Percentiles rank a stretch among this genome's conserved stretches.
These are phyloP conservation scores for Begonia fuchsioides DNA, from an alignment of 306 rosid genomes.

Conservation along the genomic window DNA sequence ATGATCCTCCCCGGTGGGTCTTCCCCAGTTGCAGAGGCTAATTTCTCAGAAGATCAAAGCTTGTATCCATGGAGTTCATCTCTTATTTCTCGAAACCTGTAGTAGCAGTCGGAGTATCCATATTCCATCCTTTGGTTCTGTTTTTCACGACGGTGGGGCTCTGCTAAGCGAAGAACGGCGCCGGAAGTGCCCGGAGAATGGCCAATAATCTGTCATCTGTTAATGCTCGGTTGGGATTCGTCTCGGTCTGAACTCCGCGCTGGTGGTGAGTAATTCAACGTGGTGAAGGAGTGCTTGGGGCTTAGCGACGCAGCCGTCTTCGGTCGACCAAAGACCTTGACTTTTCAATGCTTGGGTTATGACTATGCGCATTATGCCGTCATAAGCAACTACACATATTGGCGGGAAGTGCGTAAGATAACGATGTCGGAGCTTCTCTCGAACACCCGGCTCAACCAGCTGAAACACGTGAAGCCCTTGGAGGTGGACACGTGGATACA, in stretches of 20 bases:
- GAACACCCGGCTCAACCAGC: neutral
- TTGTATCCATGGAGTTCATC: too few species aligned
- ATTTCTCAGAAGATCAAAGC: too few species aligned
- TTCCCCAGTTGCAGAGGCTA: too few species aligned
- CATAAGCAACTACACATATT: neutral
- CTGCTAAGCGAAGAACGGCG: neutral
- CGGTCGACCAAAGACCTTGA: constrained; percentile 16
- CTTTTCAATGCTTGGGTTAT: neutral
- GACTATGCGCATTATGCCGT: neutral
- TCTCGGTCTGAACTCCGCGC: constrained; percentile 13
- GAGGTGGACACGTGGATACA: constrained; percentile 7
- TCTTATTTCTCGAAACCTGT: too few species aligned
- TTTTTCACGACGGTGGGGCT: too few species aligned
- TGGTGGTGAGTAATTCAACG: constrained; percentile 23
- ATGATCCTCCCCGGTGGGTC: too few species aligned
- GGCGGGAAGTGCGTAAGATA: neutral
- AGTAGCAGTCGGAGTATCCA: too few species aligned
- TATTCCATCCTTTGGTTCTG: too few species aligned
- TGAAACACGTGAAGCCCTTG: neutral
- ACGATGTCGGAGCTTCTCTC: neutral
- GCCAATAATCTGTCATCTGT: constrained; percentile 19
- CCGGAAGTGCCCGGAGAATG: constrained; percentile 14
- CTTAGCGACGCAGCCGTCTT: constrained; percentile 15
- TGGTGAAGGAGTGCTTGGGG: constrained; percentile 34
- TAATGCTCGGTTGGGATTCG: neutral